These are phyloP conservation scores for Azolla pinnata DNA, from an alignment of 75 land plant genomes.

Conservation along the genomic window DNA sequence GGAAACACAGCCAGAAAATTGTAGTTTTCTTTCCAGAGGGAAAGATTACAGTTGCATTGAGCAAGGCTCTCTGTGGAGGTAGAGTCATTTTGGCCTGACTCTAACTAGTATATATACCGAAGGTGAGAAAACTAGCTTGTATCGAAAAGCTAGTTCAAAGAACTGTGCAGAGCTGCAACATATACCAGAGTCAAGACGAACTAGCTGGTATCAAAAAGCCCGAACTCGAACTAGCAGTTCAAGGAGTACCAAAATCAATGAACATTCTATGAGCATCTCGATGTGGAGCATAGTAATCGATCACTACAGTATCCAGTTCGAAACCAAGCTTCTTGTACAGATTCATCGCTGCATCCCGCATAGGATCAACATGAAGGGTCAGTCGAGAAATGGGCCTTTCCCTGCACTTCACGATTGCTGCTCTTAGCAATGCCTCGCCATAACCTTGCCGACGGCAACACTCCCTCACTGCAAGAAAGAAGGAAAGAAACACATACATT, in stretches of 20 bases:
- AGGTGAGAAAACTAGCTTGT: no score
- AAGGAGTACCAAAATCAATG: constrained; percentile 19
- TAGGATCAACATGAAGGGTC: constrained; percentile 87
- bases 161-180: no score
- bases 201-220: no score
- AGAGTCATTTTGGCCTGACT: no score
- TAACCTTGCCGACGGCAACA: constrained; percentile 56
- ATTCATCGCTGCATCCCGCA: constrained; percentile 49
- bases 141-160: no score
- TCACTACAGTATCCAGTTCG: constrained; percentile 40
- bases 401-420: constrained; percentile 60
- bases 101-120: no score
- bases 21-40: no score
- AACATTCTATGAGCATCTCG: constrained; percentile 78
- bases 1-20: no score
- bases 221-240: no score
- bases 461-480: constrained; percentile 48
- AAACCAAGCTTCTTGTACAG: constrained; percentile 76
- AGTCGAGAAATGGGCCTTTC: constrained; percentile 43
- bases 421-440: constrained; percentile 64
- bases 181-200: no score
- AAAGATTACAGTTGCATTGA: no score
- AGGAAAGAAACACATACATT: background rate
- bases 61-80: no score
- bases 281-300: constrained; percentile 59